A percentile compares a stretch with the other conserved stretches of the same genome.
These are phyloP conservation scores for Steccherinum ochraceum DNA, from an alignment of 768 basidiomycete species.

Conservation along the genomic window DNA sequence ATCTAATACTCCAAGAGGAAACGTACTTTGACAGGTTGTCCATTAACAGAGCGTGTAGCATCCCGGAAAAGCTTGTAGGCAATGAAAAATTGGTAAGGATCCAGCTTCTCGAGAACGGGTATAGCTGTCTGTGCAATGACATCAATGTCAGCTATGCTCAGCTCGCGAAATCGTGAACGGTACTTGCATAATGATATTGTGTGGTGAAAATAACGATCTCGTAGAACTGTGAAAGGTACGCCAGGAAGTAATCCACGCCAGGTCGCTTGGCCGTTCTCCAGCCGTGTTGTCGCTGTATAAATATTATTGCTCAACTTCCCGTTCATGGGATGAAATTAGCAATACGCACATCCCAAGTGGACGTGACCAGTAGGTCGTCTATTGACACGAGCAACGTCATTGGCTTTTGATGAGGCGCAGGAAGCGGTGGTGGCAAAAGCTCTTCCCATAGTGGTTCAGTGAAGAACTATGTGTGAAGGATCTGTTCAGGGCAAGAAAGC, in stretches of 20 bases:
- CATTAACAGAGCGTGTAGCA: slow-evolving; percentile 76
- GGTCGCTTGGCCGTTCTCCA: slow-evolving; percentile 98
- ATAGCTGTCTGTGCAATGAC: slow-evolving; percentile 61
- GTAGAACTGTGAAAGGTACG: slow-evolving; percentile 95
- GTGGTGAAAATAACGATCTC: slow-evolving; percentile 96
- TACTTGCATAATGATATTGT: slow-evolving; percentile 80
- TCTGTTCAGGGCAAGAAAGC: background rate
- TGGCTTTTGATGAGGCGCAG: slow-evolving; percentile 78
- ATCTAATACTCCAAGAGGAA: background rate
- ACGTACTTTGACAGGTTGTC: slow-evolving; percentile 76
- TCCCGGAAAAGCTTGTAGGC: slow-evolving; percentile 91
- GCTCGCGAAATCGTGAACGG: background rate
- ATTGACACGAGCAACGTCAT: slow-evolving; percentile 89
- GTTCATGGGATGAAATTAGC: background rate
- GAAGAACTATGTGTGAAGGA: slow-evolving; percentile 87
- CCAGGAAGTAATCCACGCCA: slow-evolving; percentile 97
- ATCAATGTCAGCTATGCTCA: slow-evolving; percentile 3
- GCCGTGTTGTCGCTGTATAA: slow-evolving; percentile 73
- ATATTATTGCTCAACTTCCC: background rate
- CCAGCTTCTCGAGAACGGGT: slow-evolving; percentile 88
- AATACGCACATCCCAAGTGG: slow-evolving; percentile 91
- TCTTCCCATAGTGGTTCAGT: slow-evolving; percentile 92
- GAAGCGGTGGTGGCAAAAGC: slow-evolving; percentile 81
- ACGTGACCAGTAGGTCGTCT: slow-evolving; percentile 87
- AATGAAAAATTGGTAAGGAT: slow-evolving; percentile 87